Evolutionary conservation across 2,329 filamentous ascomycete genomes (phyloP), one percentile per base, ranked within the genome.

Genomic region (Escovopsis weberi): DNA sequence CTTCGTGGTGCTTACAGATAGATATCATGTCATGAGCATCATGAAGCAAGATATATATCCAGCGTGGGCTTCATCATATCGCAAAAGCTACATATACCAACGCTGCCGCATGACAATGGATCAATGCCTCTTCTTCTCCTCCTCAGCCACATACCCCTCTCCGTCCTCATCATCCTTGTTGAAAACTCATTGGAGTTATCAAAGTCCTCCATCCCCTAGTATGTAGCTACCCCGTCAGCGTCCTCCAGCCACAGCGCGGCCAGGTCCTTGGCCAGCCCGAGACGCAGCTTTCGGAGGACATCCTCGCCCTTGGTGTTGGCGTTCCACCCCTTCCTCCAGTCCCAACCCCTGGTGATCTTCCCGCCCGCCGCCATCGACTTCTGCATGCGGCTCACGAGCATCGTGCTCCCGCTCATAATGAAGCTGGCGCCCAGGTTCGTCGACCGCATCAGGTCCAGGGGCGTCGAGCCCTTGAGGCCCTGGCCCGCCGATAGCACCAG

Each of bases 311-410:
- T 77, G 15, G 72, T 75, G 10, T 67, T 69, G 28, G 73, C 55
- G 76, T 67, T 80, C 82, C 93, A 66, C 79, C 83, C 84, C 59
- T 65, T 67, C 51, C 85, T 68, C 85, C 83, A 88, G 60, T 88
- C 80, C 83, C 82, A 87, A 11, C 77, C 77, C 42, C 82, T 66
- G 49, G 74, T 69, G 6, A 67, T 60, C 43, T 70, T 61, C n/a
- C 62, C 63, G 6, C 72, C 75, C 18, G 68, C 66, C n/a, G 66
- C 62, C 40, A 78, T 68, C 11, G 75, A 80, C 50, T 74, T 74
- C 55, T 72, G 74, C 52, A 78, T 58, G 53, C 76, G 74, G 46
- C 69, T 76, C 9, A 70, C 75, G 33, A 88, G 65, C 65, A 88
- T 77, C 30, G 80, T 80, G 54, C 76, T 87, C 12, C 82, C 82